Conservation (phyloP, 176 grass and related monocot genomes). For the Eleusine indica region DNA sequence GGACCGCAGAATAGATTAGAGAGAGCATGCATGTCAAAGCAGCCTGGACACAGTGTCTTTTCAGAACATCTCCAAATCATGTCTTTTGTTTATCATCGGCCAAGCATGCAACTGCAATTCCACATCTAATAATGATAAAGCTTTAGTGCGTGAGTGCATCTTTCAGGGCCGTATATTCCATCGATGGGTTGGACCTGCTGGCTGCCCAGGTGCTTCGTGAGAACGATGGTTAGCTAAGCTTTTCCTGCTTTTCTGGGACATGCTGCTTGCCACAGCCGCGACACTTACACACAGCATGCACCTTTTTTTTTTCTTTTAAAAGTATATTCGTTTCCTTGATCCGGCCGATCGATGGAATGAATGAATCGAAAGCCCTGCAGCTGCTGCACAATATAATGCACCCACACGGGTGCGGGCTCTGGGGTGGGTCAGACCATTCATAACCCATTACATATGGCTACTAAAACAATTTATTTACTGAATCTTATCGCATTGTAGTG, state of each 20-base stretch:
- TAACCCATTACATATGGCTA: no score
- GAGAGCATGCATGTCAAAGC: slow-evolving; percentile 8
- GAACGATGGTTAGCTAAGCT: not conserved
- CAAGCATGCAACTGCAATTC: not conserved
- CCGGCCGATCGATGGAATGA: not conserved
- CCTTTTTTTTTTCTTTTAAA: not conserved
- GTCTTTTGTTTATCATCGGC: not conserved
- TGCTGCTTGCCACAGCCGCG: slow-evolving; percentile 48
- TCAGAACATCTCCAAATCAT: slow-evolving; percentile 23
- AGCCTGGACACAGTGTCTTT: slow-evolving; percentile 26
- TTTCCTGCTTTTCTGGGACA: slow-evolving; percentile 63
- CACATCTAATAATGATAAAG: not conserved
- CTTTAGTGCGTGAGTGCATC: slow-evolving; percentile 1
- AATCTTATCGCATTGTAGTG: not conserved
- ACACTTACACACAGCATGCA: slow-evolving; percentile 48
- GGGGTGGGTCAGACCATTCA: not conserved
- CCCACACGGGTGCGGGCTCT: not conserved
- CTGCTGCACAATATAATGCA: not conserved
- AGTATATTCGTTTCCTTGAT: not conserved
- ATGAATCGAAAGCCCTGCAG: not conserved
- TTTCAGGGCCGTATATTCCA: slow-evolving; percentile 41
- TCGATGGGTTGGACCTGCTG: slow-evolving; percentile 37
- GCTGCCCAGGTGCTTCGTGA: slow-evolving; percentile 23
- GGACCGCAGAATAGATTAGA: not conserved
- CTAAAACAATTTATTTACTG: no score